These are phyloP conservation scores for Podila epicladia DNA, from an alignment of 192 early-diverging fungal genomes.

Conservation along the genomic window DNA sequence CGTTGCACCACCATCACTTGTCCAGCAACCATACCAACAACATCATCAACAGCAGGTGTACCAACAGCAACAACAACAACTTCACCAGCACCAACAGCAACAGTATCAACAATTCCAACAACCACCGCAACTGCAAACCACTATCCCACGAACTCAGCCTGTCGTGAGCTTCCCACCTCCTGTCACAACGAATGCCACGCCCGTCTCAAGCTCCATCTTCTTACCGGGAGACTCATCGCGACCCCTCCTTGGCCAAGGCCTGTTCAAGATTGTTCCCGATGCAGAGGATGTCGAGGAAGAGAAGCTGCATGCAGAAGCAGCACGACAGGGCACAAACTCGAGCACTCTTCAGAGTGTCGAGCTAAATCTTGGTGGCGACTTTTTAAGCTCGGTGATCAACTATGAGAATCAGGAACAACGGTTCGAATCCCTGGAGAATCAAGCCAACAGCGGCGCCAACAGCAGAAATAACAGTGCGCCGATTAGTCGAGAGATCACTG, in stretches of 20 bases:
- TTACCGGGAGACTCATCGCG: constrained; percentile 37
- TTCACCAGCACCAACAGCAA: background rate
- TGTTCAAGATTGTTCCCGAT: constrained; percentile 49
- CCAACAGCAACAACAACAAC: constrained; percentile 5
- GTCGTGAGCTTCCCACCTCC: background rate
- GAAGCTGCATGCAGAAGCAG: background rate
- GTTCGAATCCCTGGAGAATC: constrained; percentile 14
- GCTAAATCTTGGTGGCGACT: constrained; percentile 29
- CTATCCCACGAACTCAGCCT: background rate
- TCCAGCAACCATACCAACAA: constrained; percentile 1
- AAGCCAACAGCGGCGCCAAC: background rate
- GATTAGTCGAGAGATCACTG: background rate
- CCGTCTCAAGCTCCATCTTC: constrained; percentile 17
- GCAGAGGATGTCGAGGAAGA: constrained; percentile 38
- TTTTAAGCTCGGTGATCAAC: constrained; percentile 31
- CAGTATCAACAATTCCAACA: constrained; percentile 5
- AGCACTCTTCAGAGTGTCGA: constrained; percentile 13
- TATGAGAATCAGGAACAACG: constrained; percentile 35
- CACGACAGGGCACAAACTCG: background rate
- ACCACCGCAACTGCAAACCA: background rate
- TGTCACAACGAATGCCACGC: background rate
- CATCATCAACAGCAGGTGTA: background rate
- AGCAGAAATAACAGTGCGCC: background rate
- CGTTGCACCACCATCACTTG: background rate
- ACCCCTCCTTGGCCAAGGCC: constrained; percentile 31